Base-by-base conservation (phyloP, 2,329 filamentous ascomycete genomes). In the Colletotrichum sp. region DNA sequence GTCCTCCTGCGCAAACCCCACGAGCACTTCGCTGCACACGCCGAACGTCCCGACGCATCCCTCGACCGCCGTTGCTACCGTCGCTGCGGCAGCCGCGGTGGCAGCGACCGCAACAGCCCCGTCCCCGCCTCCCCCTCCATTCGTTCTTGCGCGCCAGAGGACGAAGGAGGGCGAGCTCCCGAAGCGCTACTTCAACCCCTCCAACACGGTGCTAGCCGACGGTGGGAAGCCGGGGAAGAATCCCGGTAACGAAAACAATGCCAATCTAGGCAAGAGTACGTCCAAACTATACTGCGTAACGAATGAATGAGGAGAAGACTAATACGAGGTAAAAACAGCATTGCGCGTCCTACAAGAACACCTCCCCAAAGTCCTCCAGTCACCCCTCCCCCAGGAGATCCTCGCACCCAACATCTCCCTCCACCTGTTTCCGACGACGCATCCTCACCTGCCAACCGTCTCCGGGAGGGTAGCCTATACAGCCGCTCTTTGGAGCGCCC, bases 401-500 rank as follows among this genome's bases (percentile, higher is more conserved):
- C 92, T 98, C 78, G 92, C 94, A 55, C 93, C 95, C 39, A 90
- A 93, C 81, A 94, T 95, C 84, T 90, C 91, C 10, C 91, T 94
- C 57, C 91, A 93, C 82, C 91, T 94, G 78, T 94, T 94, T 83
- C 93, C 93, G 48, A 92, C 92, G 32, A 97, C 95, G 1, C 95
- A 98, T 81, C 95, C 94, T 4, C 94, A 96, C 83, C 94, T 99
- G 4, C 97, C 97, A 39, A 94, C 93, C n/a, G 97, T 99, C 55
- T 95, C 95, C 32, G 97, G 97, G 68, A 92, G 94, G 63, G 94
- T 98, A 43, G 94, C 95, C 64, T 99, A 99, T 84, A 94, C 94
- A 43, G 77, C 97, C 21, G 97, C 97, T 4, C 88, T 99, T 48
- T 99, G 96, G 96, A 98, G 97, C 1, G 96, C 96, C 0, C 97